Percentiles rank a stretch among this genome's conserved stretches.
phyloP scores from a whole-genome alignment of 2,329 filamentous ascomycete species.

The Pseudogymnoascus sp. region DNA sequence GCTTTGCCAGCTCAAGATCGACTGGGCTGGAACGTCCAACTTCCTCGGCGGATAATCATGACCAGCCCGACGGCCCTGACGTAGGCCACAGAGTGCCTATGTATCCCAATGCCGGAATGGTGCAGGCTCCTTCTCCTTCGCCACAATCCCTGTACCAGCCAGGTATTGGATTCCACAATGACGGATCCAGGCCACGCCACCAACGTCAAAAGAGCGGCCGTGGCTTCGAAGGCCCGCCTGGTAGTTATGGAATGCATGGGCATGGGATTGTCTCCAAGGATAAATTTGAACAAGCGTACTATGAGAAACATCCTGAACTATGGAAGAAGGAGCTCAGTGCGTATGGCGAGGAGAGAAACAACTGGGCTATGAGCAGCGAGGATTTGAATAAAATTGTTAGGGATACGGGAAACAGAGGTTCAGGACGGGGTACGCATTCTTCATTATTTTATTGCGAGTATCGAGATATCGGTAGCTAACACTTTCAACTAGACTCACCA shows the following conservation, averaged over 20 bases:
- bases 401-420: slow-evolving; percentile 51
- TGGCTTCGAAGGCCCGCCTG: slow-evolving; percentile 66
- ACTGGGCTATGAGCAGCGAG: slow-evolving; percentile 81
- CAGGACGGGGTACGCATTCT: slow-evolving; percentile 41
- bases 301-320: slow-evolving; percentile 81
- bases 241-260: slow-evolving; percentile 87
- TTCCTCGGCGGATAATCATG: slow-evolving; percentile 61
- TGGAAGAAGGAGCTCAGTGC: slow-evolving; percentile 59
- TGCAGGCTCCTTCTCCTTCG: slow-evolving; percentile 84
- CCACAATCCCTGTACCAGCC: slow-evolving; percentile 33
- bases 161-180: slow-evolving; percentile 44
- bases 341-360: slow-evolving; percentile 49
- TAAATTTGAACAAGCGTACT: slow-evolving; percentile 85
- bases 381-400: slow-evolving; percentile 86
- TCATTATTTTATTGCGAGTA: slow-evolving; percentile 19
- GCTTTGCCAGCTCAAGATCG: slow-evolving; percentile 43
- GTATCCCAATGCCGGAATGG: slow-evolving; percentile 86
- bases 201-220: slow-evolving; percentile 69
- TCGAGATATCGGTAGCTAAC: slow-evolving; percentile 17
- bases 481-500: slow-evolving; percentile 47
- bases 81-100: slow-evolving; percentile 91
- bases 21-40: slow-evolving; percentile 41
- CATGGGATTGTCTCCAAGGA: slow-evolving; percentile 70
- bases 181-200: slow-evolving; percentile 42
- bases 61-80: slow-evolving; percentile 68